Base-by-base conservation (phyloP, 2,329 filamentous ascomycete genomes). In the Lasiodiplodia gonubiensis region DNA sequence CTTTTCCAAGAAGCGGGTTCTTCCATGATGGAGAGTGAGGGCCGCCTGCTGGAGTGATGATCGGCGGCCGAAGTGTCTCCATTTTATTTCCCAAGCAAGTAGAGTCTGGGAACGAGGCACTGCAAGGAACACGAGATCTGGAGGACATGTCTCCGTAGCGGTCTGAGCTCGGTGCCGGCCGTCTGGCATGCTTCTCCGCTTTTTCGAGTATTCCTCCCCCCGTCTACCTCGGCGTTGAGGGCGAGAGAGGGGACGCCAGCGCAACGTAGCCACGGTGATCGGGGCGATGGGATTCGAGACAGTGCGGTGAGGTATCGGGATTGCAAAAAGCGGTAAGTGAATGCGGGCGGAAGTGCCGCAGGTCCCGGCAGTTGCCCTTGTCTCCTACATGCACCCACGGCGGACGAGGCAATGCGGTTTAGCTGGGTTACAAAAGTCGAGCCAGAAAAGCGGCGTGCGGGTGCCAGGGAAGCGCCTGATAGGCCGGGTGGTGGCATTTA, bases 61-160 rank as follows among this genome's bases (percentile, higher is more conserved):
- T 48, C 59, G 37, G 39, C 59, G 46, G 59, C 59, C 59, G 59
- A 51, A 37, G 49, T 23, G 59, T 25, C 59, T 51, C 59, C 59
- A 51, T 51, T 63, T 27, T 55, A 37, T 18, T 59, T 59, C 37
- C 54, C 54, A 39, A 37, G 23, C 30, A 39, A 23, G 21, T 18
- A 46, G 39, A 42, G 39, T 27, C 33, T 33, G 53, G 21, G 53
- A 27, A 27, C 30, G 49, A n/a, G 33, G 30, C 27, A 35, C 30
- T 11, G 14, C 27, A 16, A 16, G 35, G 46, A 48, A 63, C 59
- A 63, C 59, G 59, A 63, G 59, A 49, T 48, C 25, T 33, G 25
- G 18, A 61, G 59, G 46, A 63, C 21, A 37, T 51, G 42, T 46
- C 42, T 51, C 42, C 42, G 42, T 51, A 48, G 46, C 59, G 59